Percentiles rank a stretch among this genome's conserved stretches.
These are phyloP conservation scores for Phytopythium oedochilum DNA, from an alignment of 352 stramenopile species.

Conservation along the genomic window DNA sequence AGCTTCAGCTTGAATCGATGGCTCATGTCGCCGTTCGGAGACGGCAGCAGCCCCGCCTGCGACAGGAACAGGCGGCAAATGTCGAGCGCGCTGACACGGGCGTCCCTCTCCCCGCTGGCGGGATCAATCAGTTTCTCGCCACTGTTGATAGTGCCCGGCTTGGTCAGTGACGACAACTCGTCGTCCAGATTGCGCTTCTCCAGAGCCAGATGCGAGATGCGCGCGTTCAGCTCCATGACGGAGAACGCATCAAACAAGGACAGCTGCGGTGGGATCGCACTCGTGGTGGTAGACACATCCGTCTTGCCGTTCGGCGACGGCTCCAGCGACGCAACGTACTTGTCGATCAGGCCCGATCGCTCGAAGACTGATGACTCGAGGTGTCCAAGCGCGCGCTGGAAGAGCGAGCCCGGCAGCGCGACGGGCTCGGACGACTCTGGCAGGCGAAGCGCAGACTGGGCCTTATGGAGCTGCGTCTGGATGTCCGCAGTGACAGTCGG, in stretches of 20 bases:
- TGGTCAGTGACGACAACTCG: constrained; percentile 30
- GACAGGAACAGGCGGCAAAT: constrained; percentile 82
- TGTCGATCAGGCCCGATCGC: constrained; percentile 60
- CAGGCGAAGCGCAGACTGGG: constrained; percentile 33
- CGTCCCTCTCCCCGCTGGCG: constrained; percentile 26
- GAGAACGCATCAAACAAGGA: constrained; percentile 82
- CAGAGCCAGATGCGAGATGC: constrained; percentile 58
- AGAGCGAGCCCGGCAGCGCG: constrained; percentile 48
- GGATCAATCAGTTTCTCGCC: constrained; percentile 28
- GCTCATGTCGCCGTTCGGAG: constrained; percentile 49
- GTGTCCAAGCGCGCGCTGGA: constrained; percentile 65
- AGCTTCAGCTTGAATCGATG: constrained; percentile 57
- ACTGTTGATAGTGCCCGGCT: constrained; percentile 22
- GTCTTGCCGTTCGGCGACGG: constrained; percentile 21
- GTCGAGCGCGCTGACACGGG: constrained; percentile 60
- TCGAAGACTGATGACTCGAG: constrained; percentile 72
- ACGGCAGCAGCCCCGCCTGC: constrained; percentile 61
- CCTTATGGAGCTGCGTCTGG: constrained; percentile 62
- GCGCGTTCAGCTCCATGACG: constrained; percentile 84
- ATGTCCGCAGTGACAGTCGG: constrained; percentile 39
- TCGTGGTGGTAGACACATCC: constrained; percentile 3
- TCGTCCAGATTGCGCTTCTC: constrained; percentile 39
- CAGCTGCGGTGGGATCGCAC: constrained; percentile 62
- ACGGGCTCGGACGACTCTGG: constrained; percentile 16
- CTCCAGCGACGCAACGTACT: constrained; percentile 73